Base-by-base conservation (phyloP, 176 grass and related monocot genomes). In the Echinochloa phyllopogon region DNA sequence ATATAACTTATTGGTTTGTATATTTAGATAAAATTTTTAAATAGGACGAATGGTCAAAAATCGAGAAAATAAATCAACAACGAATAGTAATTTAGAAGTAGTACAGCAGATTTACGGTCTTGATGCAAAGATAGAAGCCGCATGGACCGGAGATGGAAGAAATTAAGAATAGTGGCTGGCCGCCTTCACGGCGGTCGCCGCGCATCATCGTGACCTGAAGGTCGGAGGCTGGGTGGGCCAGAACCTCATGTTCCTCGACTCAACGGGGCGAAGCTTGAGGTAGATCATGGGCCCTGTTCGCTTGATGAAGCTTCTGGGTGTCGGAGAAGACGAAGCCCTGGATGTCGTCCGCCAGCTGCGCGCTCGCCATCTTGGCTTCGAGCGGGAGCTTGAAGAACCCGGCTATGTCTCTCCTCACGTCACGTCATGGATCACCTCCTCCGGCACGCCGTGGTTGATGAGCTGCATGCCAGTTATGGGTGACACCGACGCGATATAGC, bases 241-340 rank as follows among this genome's bases (percentile, higher is more conserved):
- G 45, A 80, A 81, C 4, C 37, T 72, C 74, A 87, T 56, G 10
- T 76, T 42, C 83, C 89, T 72, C n/a, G 33, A 6, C 14, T 84
- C 65, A 18, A 50, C 3, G 6, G 90, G 90, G n/a, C 51, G 67
- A 6, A 76, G 66, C 24, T 62, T 45, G 36, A 91, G 36, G 50
- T 23, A 81, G n/a, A 84, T 14, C 74, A 82, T 42, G 82, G 0
- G 37, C 61, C 89, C 89, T 87, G 18, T 87, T n/a, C n/a, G n/a
- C n/a, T n/a, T n/a, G n/a, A n/a, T n/a, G n/a, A n/a, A 91, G 42
- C 14, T 91, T 91, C 65, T 85, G 89, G 4, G 81, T 77, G 2
- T 91, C 73, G 0, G 89, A 85, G 21, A 65, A 82, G 5, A 91
- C 82, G 17, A 85, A 91, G 18, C 21, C 51, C 70, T 90, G 49